Base-by-base conservation (phyloP, 768 basidiomycete genomes). In the Phylloporus arenicola region DNA sequence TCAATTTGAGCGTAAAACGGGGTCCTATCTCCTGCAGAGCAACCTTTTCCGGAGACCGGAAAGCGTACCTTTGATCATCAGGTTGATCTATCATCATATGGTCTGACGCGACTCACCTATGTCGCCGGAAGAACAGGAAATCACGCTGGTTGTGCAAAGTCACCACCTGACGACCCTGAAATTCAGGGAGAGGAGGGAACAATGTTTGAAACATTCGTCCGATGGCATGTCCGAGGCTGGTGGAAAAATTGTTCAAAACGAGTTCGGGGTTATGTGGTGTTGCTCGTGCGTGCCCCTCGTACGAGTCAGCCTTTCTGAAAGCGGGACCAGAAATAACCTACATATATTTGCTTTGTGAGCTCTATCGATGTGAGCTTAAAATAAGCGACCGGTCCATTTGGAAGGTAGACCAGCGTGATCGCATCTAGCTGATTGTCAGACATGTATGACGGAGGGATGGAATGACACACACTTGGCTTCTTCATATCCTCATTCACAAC, bases 401-500 rank as follows among this genome's bases (percentile, higher is more conserved):
- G 96, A 12, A 99, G 81, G 63, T 95, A 82, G 39, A 92, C 81
- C 47, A 98, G 70, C 0, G 95, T 97, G 55, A 99, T 83, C 3
- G 93, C 92, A 70, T 95, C 96, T 98, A 57, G 5, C 20, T 43
- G 16, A 41, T 53, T 29, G 45, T 51, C 30, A 57, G 51, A 59
- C 30, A 22, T 11, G 17, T 39, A 53, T 13, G 22, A 13, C 30
- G 8, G 20, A 11, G n/a, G 17, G 20, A 31, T 6, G 41, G 24
- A 40, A 38, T 9, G 20, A 51, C 12, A 77, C 91, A 68, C 58
- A 94, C 96, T 96, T 13, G 93, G 88, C 64, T 85, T 86, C 64
- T 93, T 93, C 76, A 84, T 85, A 59, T 98, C 90, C 63, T 99
- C 96, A 55, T 98, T 98, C 30, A 98, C 90, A 3, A 99, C 91